Evolutionary conservation across 1,139 yeast species (phyloP), one percentile per base, ranked within the genome.

Genomic region (Groenewaldozyma auringiensis): DNA sequence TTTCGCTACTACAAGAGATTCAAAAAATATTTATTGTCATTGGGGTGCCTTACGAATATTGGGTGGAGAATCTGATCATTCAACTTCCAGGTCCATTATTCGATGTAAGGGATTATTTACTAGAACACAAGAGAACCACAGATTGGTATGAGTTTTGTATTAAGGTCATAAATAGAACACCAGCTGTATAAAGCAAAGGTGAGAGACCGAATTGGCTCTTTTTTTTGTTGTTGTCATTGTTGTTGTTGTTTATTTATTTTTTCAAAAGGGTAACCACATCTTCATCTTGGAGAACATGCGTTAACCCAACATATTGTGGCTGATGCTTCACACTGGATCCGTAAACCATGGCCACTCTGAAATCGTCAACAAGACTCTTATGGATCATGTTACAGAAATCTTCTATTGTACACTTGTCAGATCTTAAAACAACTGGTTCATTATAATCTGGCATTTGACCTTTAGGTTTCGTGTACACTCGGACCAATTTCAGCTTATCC

Each of bases 331-430:
- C 97, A 60, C 94, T 83, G 17, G 86, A 76, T 37, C 97, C 97
- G 61, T 74, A 89, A 1, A 92, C 97, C 53, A 87, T 75, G 1
- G 97, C 97, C 58, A 79, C 83, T 67, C 86, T 83, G 67, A 94
- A 94, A 60, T 94, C 95, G 45, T 84, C 94, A 33, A 89, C 95
- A 64, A 92, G 74, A 40, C 92, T 81, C 69, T 89, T 92, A 72
- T 92, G 99, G 57, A 92, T 94, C 54, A 92, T 85, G 66, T 88
- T 87, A 78, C 98, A 94, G 66, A 92, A 92, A 65, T 92, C 97
- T 65, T 85, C 96, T 42, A 92, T 94, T 0, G 95, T 70, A 63
- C 92, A 81, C 53, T 84, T 78, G 54, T 81, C 89, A 48, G 76
- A 78, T 62, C 95, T 77, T 61, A 92, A 71, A 48, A 92, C 97